Evolutionary conservation across 768 basidiomycete species (phyloP).

Genomic region (Russula earlei): DNA sequence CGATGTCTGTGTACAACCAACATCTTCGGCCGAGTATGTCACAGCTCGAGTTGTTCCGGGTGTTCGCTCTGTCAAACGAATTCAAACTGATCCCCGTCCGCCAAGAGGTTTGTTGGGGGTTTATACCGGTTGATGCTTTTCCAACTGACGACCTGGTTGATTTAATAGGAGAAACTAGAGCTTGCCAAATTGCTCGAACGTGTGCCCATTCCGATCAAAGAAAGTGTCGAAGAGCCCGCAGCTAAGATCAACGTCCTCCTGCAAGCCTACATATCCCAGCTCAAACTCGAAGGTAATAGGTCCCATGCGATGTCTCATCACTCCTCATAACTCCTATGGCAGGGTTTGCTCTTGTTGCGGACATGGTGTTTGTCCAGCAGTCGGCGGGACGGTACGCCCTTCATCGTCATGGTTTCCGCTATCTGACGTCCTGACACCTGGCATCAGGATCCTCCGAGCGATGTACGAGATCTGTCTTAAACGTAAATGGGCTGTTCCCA

Average conservation of each 20-base stretch:
- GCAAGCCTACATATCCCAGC: constrained; percentile 88
- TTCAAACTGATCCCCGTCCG: constrained; percentile 88
- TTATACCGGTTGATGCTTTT: neutral
- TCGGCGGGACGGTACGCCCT: constrained; percentile 75
- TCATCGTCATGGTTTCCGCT: neutral
- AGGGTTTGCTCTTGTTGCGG: constrained; percentile 80
- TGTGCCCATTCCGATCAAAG: constrained; percentile 96
- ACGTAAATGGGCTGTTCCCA: constrained; percentile 95
- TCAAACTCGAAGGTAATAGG: constrained; percentile 73
- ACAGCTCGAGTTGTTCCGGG: constrained; percentile 83
- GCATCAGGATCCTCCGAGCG: constrained; percentile 73
- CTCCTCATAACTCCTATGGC: neutral
- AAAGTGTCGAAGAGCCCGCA: constrained; percentile 89
- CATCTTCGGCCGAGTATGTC: constrained; percentile 84
- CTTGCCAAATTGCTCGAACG: constrained; percentile 83
- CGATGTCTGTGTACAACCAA: constrained; percentile 96
- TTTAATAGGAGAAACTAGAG: constrained; percentile 69
- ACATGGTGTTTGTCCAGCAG: constrained; percentile 96
- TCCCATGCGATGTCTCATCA: neutral
- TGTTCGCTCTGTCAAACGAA: constrained; percentile 92
- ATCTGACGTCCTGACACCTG: constrained; percentile 1
- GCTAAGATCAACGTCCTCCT: constrained; percentile 96
- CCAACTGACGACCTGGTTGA: neutral
- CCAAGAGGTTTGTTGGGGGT: constrained; percentile 38
- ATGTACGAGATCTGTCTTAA: constrained; percentile 98